A percentile compares a stretch with the other conserved stretches of the same genome.
Conservation (phyloP, 164 flowering plant genomes). For the Macadamia integrifolia region DNA sequence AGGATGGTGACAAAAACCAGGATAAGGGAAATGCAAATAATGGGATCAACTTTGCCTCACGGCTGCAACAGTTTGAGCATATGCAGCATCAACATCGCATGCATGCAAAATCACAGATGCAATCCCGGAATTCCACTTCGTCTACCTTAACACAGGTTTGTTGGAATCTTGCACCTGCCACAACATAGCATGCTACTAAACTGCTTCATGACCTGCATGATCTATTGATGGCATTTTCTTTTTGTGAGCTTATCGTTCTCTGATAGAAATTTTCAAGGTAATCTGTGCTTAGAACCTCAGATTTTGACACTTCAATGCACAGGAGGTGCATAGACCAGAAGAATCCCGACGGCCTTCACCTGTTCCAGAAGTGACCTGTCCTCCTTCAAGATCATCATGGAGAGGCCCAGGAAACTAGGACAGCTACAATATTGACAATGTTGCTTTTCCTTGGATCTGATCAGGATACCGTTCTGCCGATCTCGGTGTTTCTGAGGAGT, state of each 20-base stretch:
- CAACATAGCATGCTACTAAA: not conserved
- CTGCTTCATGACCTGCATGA: not conserved
- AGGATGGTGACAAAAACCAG: conserved; percentile 48
- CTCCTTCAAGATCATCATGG: conserved; percentile 59
- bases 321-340: conserved; percentile 57
- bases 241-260: not conserved
- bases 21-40: conserved; percentile 37
- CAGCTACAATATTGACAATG: conserved; percentile 39
- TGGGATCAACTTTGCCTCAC: conserved; percentile 61
- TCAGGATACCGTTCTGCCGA: conserved; percentile 3
- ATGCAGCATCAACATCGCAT: conserved; percentile 71
- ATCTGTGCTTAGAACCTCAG: not conserved
- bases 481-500: conserved; percentile 1
- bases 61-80: conserved; percentile 69
- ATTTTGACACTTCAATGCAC: conserved; percentile 16
- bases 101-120: conserved; percentile 44
- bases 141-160: conserved; percentile 47
- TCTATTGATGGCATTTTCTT: not conserved
- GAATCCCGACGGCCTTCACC: conserved; percentile 33
- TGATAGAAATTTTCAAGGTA: not conserved
- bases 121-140: conserved; percentile 31
- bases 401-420: conserved; percentile 51
- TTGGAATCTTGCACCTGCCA: too few species aligned
- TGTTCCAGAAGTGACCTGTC: conserved; percentile 29
- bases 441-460: conserved; percentile 1